Conservation (phyloP, 805 yeast genomes). For the Ogataea ramenticola region DNA sequence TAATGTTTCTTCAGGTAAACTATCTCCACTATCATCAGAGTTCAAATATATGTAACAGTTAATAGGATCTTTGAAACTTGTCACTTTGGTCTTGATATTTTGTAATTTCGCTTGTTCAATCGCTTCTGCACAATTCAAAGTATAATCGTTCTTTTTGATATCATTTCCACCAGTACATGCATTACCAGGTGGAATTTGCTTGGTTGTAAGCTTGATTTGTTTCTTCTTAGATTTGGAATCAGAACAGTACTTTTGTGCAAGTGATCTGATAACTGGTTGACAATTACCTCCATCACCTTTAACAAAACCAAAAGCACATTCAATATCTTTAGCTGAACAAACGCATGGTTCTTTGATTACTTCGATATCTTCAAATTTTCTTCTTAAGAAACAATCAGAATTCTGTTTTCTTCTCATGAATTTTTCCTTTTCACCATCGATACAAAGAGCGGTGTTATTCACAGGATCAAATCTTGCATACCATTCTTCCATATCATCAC, state of each 20-base stretch:
- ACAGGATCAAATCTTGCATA: slow-evolving; percentile 37
- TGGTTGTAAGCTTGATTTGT: slow-evolving; percentile 16
- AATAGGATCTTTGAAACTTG: neutral
- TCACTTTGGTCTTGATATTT: neutral
- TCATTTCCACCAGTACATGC: slow-evolving; percentile 10
- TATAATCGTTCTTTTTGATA: slow-evolving; percentile 14
- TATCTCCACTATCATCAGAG: slow-evolving; percentile 30
- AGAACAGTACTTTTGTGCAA: slow-evolving; percentile 16
- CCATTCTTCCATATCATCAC: slow-evolving; percentile 60
- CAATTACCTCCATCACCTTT: slow-evolving; percentile 36
- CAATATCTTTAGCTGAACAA: slow-evolving; percentile 62
- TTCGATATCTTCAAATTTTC: slow-evolving; percentile 38
- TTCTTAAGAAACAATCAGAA: slow-evolving; percentile 55
- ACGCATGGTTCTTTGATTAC: slow-evolving; percentile 48
- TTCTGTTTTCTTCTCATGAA: slow-evolving; percentile 57
- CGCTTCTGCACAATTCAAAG: slow-evolving; percentile 30
- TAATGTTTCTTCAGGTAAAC: slow-evolving; percentile 54
- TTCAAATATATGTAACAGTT: slow-evolving; percentile 54
- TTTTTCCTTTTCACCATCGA: slow-evolving; percentile 61
- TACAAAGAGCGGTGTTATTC: slow-evolving; percentile 38
- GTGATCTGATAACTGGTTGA: slow-evolving; percentile 23
- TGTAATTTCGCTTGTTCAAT: slow-evolving; percentile 1
- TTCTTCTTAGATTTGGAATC: slow-evolving; percentile 7
- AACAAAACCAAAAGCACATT: slow-evolving; percentile 53
- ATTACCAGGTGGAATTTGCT: slow-evolving; percentile 20